A percentile compares a stretch with the other conserved stretches of the same genome.
Conservation (phyloP, 1,284 basidiomycete species). For the Vanrija sp. region DNA sequence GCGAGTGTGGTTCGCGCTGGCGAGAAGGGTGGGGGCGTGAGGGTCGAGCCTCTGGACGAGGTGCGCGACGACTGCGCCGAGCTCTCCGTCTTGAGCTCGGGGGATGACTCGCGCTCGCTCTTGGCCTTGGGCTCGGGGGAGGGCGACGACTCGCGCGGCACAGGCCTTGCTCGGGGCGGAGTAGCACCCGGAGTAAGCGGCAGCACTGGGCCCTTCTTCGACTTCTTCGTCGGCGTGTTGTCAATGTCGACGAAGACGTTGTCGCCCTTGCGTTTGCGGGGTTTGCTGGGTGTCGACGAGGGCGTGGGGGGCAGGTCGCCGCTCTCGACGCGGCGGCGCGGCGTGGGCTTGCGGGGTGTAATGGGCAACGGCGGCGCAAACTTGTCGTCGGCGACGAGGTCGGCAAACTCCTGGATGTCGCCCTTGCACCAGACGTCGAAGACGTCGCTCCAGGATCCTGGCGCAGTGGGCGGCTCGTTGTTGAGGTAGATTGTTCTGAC, state of each 20-base stretch:
- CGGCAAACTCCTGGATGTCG: slow-evolving; percentile 75
- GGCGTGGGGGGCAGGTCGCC: not conserved
- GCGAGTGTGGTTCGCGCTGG: too few relatives aligned
- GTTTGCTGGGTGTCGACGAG: not conserved
- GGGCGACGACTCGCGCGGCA: not conserved
- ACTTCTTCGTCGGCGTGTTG: slow-evolving; percentile 5
- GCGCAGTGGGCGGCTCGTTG: slow-evolving; percentile 80
- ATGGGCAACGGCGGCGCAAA: slow-evolving; percentile 6
- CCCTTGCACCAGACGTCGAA: slow-evolving; percentile 90
- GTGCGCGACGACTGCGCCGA: too few relatives aligned
- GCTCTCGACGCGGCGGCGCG: not conserved
- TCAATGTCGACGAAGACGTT: not conserved
- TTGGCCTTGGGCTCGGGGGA: not conserved
- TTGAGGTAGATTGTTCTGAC: slow-evolving; percentile 79
- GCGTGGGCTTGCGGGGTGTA: not conserved
- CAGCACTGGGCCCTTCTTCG: not conserved
- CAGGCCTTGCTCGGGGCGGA: not conserved
- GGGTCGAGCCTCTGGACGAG: not conserved
- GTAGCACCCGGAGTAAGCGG: not conserved
- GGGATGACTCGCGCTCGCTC: too few relatives aligned
- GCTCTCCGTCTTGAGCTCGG: too few relatives aligned
- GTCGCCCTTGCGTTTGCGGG: not conserved
- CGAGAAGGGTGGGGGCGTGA: not conserved
- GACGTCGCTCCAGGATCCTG: slow-evolving; percentile 80
- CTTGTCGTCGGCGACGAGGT: slow-evolving; percentile 17